These are phyloP conservation scores for Cryphonectria nitschkei DNA, from an alignment of 2,329 filamentous ascomycete genomes.

Conservation along the genomic window DNA sequence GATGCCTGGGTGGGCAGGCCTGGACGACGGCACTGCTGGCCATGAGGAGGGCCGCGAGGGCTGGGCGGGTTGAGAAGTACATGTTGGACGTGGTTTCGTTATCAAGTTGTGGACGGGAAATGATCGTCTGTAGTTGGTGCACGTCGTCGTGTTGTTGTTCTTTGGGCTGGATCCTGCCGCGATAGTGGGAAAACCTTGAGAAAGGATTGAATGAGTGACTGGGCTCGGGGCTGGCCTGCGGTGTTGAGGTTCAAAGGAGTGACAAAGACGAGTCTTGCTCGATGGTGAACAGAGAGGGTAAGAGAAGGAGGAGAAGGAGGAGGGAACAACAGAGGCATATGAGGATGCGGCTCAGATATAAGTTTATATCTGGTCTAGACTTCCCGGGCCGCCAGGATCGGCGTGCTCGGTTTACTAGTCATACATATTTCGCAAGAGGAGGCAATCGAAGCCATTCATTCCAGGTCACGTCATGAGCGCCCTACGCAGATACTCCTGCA, in stretches of 20 bases:
- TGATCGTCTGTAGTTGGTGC: conserved; percentile 6
- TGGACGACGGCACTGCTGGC: conserved; percentile 17
- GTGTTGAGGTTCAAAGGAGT: conserved; percentile 15
- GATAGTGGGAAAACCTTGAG: background rate
- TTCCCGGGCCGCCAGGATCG: background rate
- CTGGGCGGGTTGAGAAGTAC: conserved; percentile 25
- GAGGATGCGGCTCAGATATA: background rate
- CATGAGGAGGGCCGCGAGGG: conserved; percentile 27
- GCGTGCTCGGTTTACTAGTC: background rate
- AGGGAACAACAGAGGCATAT: background rate
- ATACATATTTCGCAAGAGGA: background rate
- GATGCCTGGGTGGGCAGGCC: conserved; percentile 10
- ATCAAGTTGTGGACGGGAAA: background rate
- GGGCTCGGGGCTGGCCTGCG: conserved; percentile 18
- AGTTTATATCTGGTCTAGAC: background rate
- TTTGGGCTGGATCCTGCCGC: conserved; percentile 25
- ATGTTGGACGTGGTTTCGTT: conserved; percentile 8
- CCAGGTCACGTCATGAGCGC: background rate
- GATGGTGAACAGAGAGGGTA: conserved; percentile 16
- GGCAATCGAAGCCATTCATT: background rate
- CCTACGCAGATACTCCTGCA: background rate
- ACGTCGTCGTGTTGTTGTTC: background rate
- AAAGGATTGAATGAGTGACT: conserved; percentile 24
- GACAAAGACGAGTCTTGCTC: conserved; percentile 25
- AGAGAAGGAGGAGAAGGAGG: background rate